Evolutionary conservation across 192 early-diverging fungal species (phyloP).

Genomic region (Coemansia sp.): DNA sequence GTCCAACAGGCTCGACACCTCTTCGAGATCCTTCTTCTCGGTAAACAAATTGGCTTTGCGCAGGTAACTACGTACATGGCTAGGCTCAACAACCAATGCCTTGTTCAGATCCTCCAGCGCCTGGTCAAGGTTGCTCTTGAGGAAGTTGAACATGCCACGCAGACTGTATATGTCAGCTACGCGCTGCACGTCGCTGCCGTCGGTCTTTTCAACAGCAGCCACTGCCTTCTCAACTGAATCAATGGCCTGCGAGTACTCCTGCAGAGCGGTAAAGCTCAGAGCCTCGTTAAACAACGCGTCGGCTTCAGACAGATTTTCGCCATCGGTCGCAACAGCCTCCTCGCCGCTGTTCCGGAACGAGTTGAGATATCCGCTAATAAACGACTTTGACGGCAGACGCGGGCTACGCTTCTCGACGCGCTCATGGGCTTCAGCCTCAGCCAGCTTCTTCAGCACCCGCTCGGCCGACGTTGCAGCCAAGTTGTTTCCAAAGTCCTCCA

Average conservation of each 20-base stretch:
- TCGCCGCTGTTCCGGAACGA: constrained; percentile 69
- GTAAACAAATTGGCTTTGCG: constrained; percentile 90
- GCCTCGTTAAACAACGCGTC: constrained; percentile 58
- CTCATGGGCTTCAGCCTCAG: constrained; percentile 75
- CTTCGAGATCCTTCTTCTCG: constrained; percentile 67
- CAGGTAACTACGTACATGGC: constrained; percentile 80
- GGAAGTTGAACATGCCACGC: constrained; percentile 85
- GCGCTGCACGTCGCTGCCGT: constrained; percentile 28
- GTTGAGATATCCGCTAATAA: constrained; percentile 91
- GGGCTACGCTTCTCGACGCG: constrained; percentile 58
- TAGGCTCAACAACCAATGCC: constrained; percentile 75
- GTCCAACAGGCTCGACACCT: constrained; percentile 33
- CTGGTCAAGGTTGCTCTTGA: constrained; percentile 75
- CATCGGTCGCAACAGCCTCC: constrained; percentile 25
- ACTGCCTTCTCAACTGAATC: constrained; percentile 66
- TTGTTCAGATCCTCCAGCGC: constrained; percentile 77
- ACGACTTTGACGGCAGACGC: constrained; percentile 86
- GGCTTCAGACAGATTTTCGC: constrained; percentile 31
- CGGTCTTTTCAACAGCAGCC: constrained; percentile 56
- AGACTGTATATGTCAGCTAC: constrained; percentile 78
- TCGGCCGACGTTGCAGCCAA: constrained; percentile 77
- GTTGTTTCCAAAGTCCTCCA: constrained; percentile 93
- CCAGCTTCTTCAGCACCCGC: constrained; percentile 81
- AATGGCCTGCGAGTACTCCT: constrained; percentile 63
- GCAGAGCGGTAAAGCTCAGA: constrained; percentile 48